Evolutionary conservation across 352 stramenopile genomes (phyloP).

Genomic region (Phytophthora uliginosa): DNA sequence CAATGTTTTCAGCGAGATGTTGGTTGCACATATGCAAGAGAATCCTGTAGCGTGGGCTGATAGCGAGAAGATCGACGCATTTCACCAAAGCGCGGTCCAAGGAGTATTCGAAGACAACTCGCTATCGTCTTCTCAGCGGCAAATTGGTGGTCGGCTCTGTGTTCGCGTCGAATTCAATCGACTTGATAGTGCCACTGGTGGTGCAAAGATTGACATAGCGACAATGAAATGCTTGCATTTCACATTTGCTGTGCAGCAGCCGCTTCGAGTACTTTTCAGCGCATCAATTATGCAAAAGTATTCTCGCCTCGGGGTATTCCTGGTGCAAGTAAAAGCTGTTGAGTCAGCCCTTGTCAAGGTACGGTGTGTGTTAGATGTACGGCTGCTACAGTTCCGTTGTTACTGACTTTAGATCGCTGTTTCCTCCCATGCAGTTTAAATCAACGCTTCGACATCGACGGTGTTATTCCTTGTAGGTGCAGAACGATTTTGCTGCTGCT

Average conservation of each 20-base stretch:
- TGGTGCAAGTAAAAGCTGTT: slow-evolving; percentile 77
- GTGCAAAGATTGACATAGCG: slow-evolving; percentile 60
- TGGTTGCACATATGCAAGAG: slow-evolving; percentile 64
- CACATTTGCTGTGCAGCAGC: slow-evolving; percentile 54
- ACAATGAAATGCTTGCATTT: slow-evolving; percentile 71
- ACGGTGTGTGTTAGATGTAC: not conserved
- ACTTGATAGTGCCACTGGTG: slow-evolving; percentile 44
- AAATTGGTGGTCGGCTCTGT: slow-evolving; percentile 56
- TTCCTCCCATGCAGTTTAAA: slow-evolving; percentile 58
- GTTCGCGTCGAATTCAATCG: slow-evolving; percentile 63
- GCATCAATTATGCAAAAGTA: slow-evolving; percentile 70
- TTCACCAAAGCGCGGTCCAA: slow-evolving; percentile 67
- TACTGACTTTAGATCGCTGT: not conserved
- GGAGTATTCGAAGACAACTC: slow-evolving; percentile 54
- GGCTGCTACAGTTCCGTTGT: not conserved
- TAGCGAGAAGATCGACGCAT: slow-evolving; percentile 61
- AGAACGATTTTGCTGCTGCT: not conserved
- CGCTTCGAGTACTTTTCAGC: slow-evolving; percentile 73
- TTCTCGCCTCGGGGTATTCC: slow-evolving; percentile 58
- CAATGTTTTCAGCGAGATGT: slow-evolving; percentile 47
- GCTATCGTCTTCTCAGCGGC: slow-evolving; percentile 43
- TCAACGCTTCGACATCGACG: slow-evolving; percentile 57
- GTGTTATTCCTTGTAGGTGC: slow-evolving; percentile 58
- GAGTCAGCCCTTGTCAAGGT: slow-evolving; percentile 71
- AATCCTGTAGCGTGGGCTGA: slow-evolving; percentile 71